Evolutionary conservation across 805 yeast genomes (phyloP).

Genomic region (Teunomyces barrocoloradensis): DNA sequence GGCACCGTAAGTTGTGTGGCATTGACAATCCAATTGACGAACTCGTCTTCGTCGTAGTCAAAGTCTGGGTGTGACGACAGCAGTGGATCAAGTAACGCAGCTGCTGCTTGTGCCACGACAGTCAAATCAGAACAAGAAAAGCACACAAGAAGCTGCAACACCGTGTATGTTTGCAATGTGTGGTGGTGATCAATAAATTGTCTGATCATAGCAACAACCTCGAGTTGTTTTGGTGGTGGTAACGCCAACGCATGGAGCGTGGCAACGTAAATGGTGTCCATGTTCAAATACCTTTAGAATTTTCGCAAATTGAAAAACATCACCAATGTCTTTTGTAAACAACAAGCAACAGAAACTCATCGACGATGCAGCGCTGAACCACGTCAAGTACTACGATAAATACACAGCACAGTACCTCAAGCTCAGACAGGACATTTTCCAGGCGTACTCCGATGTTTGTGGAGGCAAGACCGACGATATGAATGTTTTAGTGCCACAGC

Average conservation of each 20-base stretch:
- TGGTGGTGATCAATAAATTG: background rate
- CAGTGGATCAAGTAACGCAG: too few relatives aligned
- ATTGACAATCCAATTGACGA: background rate
- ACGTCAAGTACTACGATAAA: constrained; percentile 33
- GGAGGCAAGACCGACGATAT: too few relatives aligned
- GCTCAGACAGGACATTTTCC: constrained; percentile 30
- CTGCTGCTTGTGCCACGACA: background rate
- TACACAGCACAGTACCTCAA: constrained; percentile 30
- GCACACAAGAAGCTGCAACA: background rate
- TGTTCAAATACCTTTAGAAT: background rate
- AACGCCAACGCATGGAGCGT: background rate
- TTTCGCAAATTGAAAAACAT: background rate
- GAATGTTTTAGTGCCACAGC: constrained; percentile 16
- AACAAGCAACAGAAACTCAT: constrained; percentile 32
- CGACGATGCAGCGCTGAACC: constrained; percentile 28
- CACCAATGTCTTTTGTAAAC: constrained; percentile 27
- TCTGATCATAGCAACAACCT: background rate
- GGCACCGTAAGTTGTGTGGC: background rate
- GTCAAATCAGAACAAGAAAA: background rate
- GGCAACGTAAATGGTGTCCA: background rate
- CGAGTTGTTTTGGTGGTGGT: background rate
- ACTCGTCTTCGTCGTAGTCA: constrained; percentile 1
- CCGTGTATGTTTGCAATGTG: background rate
- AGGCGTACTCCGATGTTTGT: constrained; percentile 11
- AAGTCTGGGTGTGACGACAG: background rate